These are phyloP conservation scores for Eucalyptus marginata DNA, from an alignment of 345 rosid genomes.

Conservation along the genomic window DNA sequence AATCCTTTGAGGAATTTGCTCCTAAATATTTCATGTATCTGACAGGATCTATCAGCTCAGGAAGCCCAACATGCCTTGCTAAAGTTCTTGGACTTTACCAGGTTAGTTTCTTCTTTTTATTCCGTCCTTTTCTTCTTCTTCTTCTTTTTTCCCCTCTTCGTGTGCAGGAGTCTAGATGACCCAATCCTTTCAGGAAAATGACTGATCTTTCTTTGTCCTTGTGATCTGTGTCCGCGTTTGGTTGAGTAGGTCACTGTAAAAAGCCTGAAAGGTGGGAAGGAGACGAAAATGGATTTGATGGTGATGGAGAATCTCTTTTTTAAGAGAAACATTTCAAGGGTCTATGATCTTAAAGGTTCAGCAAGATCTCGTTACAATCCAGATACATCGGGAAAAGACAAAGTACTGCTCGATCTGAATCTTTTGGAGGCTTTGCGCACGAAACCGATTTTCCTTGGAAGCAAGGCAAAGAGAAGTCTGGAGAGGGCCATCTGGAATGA, in stretches of 20 bases:
- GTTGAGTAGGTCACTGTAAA: constrained; percentile 61
- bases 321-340: constrained; percentile 54
- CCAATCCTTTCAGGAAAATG: background rate
- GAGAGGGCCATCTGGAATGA: constrained; percentile 99
- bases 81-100: constrained; percentile 96
- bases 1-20: constrained; percentile 89
- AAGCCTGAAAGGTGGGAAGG: constrained; percentile 76
- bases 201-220: background rate
- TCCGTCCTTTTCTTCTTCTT: background rate
- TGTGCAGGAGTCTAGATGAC: background rate
- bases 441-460: constrained; percentile 88
- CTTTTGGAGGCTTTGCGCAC: constrained; percentile 68
- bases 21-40: constrained; percentile 69
- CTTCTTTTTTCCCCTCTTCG: background rate
- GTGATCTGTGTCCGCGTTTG: background rate
- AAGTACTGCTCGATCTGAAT: constrained; percentile 81
- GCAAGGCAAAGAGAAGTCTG: constrained; percentile 86
- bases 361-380: constrained; percentile 72
- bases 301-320: constrained; percentile 99
- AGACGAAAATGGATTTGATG: constrained; percentile 87
- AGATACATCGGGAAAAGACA: constrained; percentile 65
- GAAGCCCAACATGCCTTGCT: constrained; percentile 96
- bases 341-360: constrained; percentile 95
- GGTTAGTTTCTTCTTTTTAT: constrained; percentile 22
- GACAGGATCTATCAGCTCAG: constrained; percentile 55